These are phyloP conservation scores for Dendryphion nanum DNA, from an alignment of 2,329 filamentous ascomycete genomes.

Conservation along the genomic window DNA sequence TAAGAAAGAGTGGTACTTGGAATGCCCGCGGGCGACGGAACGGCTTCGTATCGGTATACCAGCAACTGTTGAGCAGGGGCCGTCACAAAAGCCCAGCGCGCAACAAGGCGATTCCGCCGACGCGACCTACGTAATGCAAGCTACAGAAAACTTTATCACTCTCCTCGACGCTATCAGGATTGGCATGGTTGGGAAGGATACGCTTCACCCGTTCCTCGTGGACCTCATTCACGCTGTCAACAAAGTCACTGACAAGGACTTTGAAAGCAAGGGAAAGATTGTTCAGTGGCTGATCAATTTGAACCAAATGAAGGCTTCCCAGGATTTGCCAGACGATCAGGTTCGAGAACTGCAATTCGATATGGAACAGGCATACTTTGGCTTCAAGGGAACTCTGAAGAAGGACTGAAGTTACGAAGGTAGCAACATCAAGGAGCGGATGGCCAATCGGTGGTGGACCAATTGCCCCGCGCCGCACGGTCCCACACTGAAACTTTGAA, in stretches of 20 bases:
- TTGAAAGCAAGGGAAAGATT: constrained; percentile 94
- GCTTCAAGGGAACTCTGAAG: constrained; percentile 77
- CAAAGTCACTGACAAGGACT: constrained; percentile 92
- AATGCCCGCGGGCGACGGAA: constrained; percentile 91
- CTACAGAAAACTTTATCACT: constrained; percentile 98
- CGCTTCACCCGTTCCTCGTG: constrained; percentile 89
- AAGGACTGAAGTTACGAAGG: constrained; percentile 23
- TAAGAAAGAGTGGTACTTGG: constrained; percentile 88
- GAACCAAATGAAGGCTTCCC: constrained; percentile 96
- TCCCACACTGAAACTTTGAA: too few relatives aligned
- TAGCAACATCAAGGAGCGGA: not conserved
- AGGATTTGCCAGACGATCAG: constrained; percentile 84
- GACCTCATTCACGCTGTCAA: constrained; percentile 98
- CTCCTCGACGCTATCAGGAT: constrained; percentile 93
- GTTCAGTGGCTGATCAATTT: constrained; percentile 97
- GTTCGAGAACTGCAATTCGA: constrained; percentile 87
- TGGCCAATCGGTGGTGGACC: not conserved
- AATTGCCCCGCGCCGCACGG: too few relatives aligned
- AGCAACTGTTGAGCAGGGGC: constrained; percentile 67
- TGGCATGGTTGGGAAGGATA: constrained; percentile 89
- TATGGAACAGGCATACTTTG: constrained; percentile 90
- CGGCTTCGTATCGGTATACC: constrained; percentile 89
- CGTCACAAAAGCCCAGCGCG: constrained; percentile 45
- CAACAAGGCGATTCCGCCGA: constrained; percentile 46
- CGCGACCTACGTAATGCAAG: constrained; percentile 75